Evolutionary conservation across 129 eudicot species (phyloP), one percentile per base, ranked within the genome.

Genomic region (Helichrysum umbraculigerum): DNA sequence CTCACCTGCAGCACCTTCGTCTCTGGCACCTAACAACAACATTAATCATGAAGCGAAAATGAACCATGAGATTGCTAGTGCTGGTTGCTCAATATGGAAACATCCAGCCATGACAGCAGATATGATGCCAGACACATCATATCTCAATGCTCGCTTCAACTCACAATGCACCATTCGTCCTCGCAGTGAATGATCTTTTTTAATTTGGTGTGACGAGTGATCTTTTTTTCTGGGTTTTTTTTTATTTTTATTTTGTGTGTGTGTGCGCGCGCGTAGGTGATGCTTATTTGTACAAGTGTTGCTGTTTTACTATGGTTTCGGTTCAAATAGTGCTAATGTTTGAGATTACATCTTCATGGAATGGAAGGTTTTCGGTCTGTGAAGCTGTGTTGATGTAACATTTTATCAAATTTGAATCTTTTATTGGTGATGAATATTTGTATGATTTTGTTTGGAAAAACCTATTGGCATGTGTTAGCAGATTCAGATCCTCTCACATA

Each of bases 81-180:
- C 25, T 33, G 42, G 20, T 10, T 37, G 17, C 16, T 59, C 81
- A 22, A 41, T 57, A 21, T 78, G 82, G 72, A 15, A 72, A 50
- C 82, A 78, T 78, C 82, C 82, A 42, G 73, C 78, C 2, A 72
- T 54, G 73, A 44, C 51, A 44, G 58, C 50, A 1, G 69, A 47
- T 68, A 68, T 19, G 12, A 5, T 25, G 69, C 0, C 52, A 2
- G 78, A 79, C 19, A 10, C 74, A 9, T 65, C 83, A 14, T 54
- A 79, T 19, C 78, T 79, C 56, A 19, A 73, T 14, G 25, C 63
- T 79, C 29, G 21, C 41, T 79, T 79, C 21, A 25, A 64, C 56
- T 79, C 79, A 21, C 74, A 79, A 56, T 79, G 83, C 74, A 58
- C 58, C 29, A 32, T 79, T 19, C 69, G 16, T 56, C 78, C 83